Percentiles rank a stretch among this genome's conserved stretches.
phyloP scores from a whole-genome alignment of 768 basidiomycete genomes.

The Serendipita indica region DNA sequence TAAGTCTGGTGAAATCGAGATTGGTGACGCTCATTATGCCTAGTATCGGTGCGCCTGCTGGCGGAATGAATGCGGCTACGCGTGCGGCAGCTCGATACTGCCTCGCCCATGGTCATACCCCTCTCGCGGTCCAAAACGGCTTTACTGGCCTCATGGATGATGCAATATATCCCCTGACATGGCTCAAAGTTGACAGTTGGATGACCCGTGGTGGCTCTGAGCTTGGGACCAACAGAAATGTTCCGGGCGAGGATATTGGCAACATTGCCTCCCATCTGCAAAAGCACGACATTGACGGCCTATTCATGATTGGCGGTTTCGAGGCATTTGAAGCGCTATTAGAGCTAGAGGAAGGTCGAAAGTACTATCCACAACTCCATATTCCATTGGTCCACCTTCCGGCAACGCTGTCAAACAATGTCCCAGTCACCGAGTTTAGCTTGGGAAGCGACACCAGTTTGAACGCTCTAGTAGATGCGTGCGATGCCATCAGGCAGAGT shows the following conservation, averaged over 20 bases:
- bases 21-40: constrained; percentile 12
- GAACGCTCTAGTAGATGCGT: constrained; percentile 93
- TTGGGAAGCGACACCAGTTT: constrained; percentile 93
- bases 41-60: constrained; percentile 92
- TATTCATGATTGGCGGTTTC: constrained; percentile 91
- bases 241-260: constrained; percentile 79
- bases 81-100: constrained; percentile 91
- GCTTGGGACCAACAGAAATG: constrained; percentile 84
- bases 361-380: constrained; percentile 79
- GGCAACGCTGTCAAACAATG: constrained; percentile 96
- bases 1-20: constrained; percentile 26
- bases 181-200: constrained; percentile 97
- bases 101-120: constrained; percentile 77
- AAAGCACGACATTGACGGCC: constrained; percentile 55
- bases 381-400: constrained; percentile 94
- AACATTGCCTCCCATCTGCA: constrained; percentile 86
- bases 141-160: constrained; percentile 91
- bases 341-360: constrained; percentile 64
- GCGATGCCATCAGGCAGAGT: constrained; percentile 97
- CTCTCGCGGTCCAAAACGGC: constrained; percentile 89
- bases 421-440: constrained; percentile 92
- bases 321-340: constrained; percentile 77
- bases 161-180: constrained; percentile 69
- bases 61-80: constrained; percentile 97
- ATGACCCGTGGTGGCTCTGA: constrained; percentile 93